phyloP scores from a whole-genome alignment of 2,329 filamentous ascomycete genomes.

The Penicillium verrucosum region DNA sequence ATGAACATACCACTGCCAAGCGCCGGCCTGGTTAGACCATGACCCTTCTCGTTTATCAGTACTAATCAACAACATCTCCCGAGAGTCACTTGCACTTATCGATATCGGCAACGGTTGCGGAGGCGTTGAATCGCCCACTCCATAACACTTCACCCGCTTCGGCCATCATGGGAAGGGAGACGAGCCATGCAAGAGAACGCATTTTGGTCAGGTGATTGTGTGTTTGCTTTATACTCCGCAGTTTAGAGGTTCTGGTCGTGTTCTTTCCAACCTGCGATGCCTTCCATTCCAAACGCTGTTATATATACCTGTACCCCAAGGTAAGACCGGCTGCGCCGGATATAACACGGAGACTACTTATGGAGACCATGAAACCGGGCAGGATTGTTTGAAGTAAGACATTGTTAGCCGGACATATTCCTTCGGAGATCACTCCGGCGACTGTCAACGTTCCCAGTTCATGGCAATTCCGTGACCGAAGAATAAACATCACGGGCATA shows the following conservation, averaged over 20 bases:
- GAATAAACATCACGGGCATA: not conserved
- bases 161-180: conserved; percentile 2
- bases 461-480: not conserved
- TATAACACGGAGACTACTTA: not conserved
- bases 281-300: not conserved
- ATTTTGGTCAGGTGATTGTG: not conserved
- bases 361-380: not conserved
- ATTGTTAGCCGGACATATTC: not conserved
- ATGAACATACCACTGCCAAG: conserved; percentile 76
- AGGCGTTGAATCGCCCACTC: conserved; percentile 29
- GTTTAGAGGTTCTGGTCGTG: not conserved
- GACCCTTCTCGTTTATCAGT: conserved; percentile 46
- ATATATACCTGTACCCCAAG: not conserved
- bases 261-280: no score
- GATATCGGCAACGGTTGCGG: conserved; percentile 22
- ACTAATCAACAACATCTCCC: no score
- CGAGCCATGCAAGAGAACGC: not conserved
- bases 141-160: conserved; percentile 26
- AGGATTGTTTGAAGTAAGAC: not conserved
- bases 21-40: conserved; percentile 65
- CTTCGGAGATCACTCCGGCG: not conserved
- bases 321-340: not conserved
- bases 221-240: accelerated
- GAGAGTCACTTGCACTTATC: conserved; percentile 21
- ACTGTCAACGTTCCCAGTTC: not conserved